Conservation (phyloP, 371 early-diverging fungal genomes). For the Mucor saturninus region DNA sequence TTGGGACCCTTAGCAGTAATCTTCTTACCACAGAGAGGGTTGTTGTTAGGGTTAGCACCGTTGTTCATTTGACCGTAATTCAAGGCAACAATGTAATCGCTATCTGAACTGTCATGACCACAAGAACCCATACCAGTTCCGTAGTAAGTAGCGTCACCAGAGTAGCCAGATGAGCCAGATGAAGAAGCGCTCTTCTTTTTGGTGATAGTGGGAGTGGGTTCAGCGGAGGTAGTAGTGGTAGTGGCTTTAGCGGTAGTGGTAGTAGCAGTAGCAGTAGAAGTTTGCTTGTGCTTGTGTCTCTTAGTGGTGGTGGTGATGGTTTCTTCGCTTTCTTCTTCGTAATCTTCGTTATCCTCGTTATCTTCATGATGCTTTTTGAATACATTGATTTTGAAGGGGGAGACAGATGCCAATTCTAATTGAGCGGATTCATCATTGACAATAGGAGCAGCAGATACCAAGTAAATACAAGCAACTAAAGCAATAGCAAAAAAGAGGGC, state of each 20-base stretch:
- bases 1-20: slow-evolving; percentile 52
- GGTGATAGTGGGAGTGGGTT: slow-evolving; percentile 13
- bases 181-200: slow-evolving; percentile 8
- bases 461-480: slow-evolving; percentile 15
- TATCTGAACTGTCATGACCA: slow-evolving; percentile 18
- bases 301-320: not conserved
- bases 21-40: slow-evolving; percentile 58
- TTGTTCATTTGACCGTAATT: slow-evolving; percentile 33
- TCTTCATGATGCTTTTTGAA: slow-evolving; percentile 9
- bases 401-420: slow-evolving; percentile 12
- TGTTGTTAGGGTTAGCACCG: slow-evolving; percentile 35
- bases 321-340: not conserved
- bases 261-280: slow-evolving; percentile 4
- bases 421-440: not conserved
- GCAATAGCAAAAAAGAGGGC: slow-evolving; percentile 14
- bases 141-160: slow-evolving; percentile 54
- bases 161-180: slow-evolving; percentile 15
- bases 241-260: slow-evolving; percentile 8
- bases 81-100: slow-evolving; percentile 33
- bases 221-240: not conserved
- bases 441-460: slow-evolving; percentile 29
- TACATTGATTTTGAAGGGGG: not conserved
- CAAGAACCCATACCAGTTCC: slow-evolving; percentile 41
- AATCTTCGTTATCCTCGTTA: not conserved
- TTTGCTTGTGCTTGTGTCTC: not conserved